Percentiles rank a stretch among this genome's conserved stretches.
Conservation (phyloP, 176 grass and related monocot genomes). For the Luzula sylvatica region DNA sequence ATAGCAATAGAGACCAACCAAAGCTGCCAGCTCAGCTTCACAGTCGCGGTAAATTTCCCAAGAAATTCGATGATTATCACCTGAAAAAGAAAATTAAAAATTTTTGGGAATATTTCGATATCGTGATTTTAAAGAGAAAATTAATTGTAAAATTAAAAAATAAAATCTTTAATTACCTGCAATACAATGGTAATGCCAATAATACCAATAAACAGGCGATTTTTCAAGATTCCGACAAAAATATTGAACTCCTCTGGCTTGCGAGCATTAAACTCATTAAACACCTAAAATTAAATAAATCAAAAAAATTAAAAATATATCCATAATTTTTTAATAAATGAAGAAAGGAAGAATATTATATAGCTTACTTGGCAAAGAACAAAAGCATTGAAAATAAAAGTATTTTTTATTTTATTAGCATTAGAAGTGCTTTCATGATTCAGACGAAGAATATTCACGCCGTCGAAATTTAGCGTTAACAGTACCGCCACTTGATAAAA, state of each 20-base stretch:
- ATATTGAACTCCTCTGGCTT: slow-evolving; percentile 81
- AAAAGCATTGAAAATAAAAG: slow-evolving; percentile 95
- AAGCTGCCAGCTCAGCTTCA: slow-evolving; percentile 70
- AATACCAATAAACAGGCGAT: slow-evolving; percentile 56
- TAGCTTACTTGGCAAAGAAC: slow-evolving; percentile 72
- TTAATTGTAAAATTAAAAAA: neutral
- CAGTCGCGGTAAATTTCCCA: slow-evolving; percentile 85
- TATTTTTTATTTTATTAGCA: slow-evolving; percentile 79
- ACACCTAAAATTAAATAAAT: slow-evolving; percentile 38
- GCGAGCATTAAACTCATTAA: slow-evolving; percentile 92
- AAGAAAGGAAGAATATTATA: slow-evolving; percentile 4
- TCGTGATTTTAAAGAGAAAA: neutral
- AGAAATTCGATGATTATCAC: slow-evolving; percentile 85
- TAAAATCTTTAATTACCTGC: slow-evolving; percentile 40
- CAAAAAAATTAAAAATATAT: no score
- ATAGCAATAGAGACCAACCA: slow-evolving; percentile 79
- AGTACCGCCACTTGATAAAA: slow-evolving; percentile 80
- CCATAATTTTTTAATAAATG: slow-evolving; percentile 3
- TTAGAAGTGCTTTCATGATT: slow-evolving; percentile 33
- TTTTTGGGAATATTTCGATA: slow-evolving; percentile 10
- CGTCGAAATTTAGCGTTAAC: slow-evolving; percentile 64
- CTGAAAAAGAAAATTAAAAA: slow-evolving; percentile 33
- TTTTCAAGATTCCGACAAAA: slow-evolving; percentile 65
- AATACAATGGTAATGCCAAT: slow-evolving; percentile 51
- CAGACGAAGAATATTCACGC: slow-evolving; percentile 51